Evolutionary conservation across 2,329 filamentous ascomycete species (phyloP), one percentile per base, ranked within the genome.

Genomic region (Ascochyta clinopodiicola): DNA sequence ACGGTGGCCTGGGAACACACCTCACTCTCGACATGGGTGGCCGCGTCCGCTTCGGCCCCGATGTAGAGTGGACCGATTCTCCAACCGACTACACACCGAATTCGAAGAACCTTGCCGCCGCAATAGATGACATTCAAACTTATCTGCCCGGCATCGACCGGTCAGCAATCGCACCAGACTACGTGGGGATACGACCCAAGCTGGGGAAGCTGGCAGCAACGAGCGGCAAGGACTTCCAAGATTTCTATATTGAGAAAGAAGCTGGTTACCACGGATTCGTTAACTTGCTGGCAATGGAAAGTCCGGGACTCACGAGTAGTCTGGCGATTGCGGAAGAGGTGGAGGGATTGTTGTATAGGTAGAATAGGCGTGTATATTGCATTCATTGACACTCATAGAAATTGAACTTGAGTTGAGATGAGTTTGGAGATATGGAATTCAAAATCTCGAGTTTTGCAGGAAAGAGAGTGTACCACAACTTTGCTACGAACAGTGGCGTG

Each of bases 121-220:
- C 93, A 0, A 75, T 96, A 0, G 79, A 79, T 10, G 91, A 91
- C 68, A 97, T 99, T 54, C 80, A 83, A 63, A 81, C 82, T 7
- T 99, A 96, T 71, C 79, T 99, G 3, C 95, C 95, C 0, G 82
- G 79, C 0, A 79, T 99, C 2, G 86, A 95, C 56, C 79, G 79
- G 15, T 77, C 78, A 0, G 85, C 85, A 0, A 82, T 99, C 24
- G 79, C 80, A 35, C 83, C 94, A 2, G 94, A 97, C 75, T 99
- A 98, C 71, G 91, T 91, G 15, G 95, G 95, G 0, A 94, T 99
- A 29, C 80, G 95, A 61, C 94, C 95, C 0, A 99, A 99, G 80
- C 74, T 98, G 60, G 84, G 80, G 1, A 80, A 79, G 32, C 80
- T 84, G 9, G 86, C 86, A 0, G 87, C 88, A 13, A 86, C 81